Conservation (phyloP, 2,329 filamentous ascomycete genomes). For the Colletotrichum caudatum region DNA sequence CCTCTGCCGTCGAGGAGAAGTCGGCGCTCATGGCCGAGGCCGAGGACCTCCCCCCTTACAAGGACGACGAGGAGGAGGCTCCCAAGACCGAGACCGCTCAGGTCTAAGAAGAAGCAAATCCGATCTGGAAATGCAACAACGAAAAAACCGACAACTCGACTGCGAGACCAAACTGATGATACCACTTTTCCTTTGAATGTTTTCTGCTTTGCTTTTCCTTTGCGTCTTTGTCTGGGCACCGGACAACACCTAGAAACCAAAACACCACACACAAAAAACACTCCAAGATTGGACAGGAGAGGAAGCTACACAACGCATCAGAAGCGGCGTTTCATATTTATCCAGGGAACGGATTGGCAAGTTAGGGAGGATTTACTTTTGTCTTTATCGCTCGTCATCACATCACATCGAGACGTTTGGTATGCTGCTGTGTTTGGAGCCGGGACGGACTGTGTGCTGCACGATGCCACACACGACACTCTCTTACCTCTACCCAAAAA, state of each 20-base stretch:
- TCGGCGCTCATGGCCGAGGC: conserved; percentile 59
- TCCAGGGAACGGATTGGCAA: conserved; percentile 9
- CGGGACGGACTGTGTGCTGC: neutral
- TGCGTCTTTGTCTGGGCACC: neutral
- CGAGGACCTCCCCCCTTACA: conserved; percentile 48
- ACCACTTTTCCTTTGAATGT: conserved; percentile 33
- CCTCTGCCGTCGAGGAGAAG: conserved; percentile 61
- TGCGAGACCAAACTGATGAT: conserved; percentile 36
- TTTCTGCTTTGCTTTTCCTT: conserved; percentile 25
- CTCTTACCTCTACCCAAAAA: neutral
- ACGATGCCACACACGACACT: neutral
- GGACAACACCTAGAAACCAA: conserved; percentile 17
- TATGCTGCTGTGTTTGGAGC: neutral
- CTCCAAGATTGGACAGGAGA: conserved; percentile 38
- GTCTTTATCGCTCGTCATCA: neutral
- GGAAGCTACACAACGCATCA: conserved; percentile 37
- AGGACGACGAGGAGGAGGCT: conserved; percentile 43
- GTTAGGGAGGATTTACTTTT: conserved; percentile 1
- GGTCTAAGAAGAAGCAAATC: conserved; percentile 16
- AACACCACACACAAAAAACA: conserved; percentile 8
- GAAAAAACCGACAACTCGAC: conserved; percentile 17
- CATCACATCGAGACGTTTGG: neutral
- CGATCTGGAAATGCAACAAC: neutral
- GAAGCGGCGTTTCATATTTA: conserved; percentile 26
- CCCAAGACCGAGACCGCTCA: conserved; percentile 28